Evolutionary conservation across 768 basidiomycete genomes (phyloP), one percentile per base, ranked within the genome.

Genomic region (Tulasnella sp.): DNA sequence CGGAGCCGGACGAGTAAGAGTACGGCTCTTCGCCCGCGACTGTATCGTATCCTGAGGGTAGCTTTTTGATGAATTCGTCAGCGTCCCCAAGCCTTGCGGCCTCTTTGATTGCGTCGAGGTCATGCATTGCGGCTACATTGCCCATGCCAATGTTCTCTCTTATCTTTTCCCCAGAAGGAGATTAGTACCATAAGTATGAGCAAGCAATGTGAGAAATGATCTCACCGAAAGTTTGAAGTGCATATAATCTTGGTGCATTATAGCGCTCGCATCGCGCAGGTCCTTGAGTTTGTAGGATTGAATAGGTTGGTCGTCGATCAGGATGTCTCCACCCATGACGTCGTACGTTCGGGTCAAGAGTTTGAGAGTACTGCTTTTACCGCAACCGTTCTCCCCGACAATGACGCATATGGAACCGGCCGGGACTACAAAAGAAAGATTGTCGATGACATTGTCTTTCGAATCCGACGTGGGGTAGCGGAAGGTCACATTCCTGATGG

Each of bases 311-410:
- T 79, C 82, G 74, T 86, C 83, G 39, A 85, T 76, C 26, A 79
- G 75, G 34, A 86, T 81, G 32, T 79, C 75, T 0, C 79, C 79
- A 1, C 70, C 39, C 4, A 70, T 76, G 1, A 77, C 76, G 37
- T 75, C 74, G 71, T 76, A 78, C 32, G 78, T 71, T 34, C 77
- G 74, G 5, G 74, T 67, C 22, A 80, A 72, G 3, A 80, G 77
- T 39, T 77, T 78, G 34, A 78, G 72, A 22, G 77, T 75, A 9
- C 86, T 85, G 52, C 73, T 74, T 44, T 74, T 72, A 19, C 63
- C 86, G 67, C 83, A 83, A 3, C 87, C 86, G 74, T 88, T 88
- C 1, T 79, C 79, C 29, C 87, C 86, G 7, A 88, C 87, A 19
- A 88, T 79, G 40, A 87, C 83, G 19, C 85, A 83, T 12, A 87